Evolutionary conservation across 345 rosid species (phyloP).

Genomic region (Eutrema heterophyllum): DNA sequence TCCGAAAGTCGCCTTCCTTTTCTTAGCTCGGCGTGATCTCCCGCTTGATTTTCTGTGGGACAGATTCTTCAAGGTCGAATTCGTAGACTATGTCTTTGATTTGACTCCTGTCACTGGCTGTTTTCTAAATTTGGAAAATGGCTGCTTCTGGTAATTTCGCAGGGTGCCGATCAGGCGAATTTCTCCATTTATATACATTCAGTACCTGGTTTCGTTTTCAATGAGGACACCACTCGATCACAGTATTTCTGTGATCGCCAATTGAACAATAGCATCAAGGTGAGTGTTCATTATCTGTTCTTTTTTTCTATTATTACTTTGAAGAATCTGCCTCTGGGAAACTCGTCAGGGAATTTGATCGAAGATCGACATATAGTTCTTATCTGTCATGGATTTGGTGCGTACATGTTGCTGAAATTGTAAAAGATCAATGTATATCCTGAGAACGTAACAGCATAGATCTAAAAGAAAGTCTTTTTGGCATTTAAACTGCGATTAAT

Average conservation of each 20-base stretch:
- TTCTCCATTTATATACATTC: conserved; percentile 78
- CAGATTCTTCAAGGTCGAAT: conserved; percentile 57
- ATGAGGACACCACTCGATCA: conserved; percentile 61
- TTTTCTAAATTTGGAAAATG: neutral
- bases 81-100: neutral
- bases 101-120: neutral
- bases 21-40: conserved; percentile 56
- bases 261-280: conserved; percentile 69
- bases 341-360: neutral
- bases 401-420: neutral
- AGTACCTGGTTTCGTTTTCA: conserved; percentile 68
- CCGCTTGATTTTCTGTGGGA: conserved; percentile 78
- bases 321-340: neutral
- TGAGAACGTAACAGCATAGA: neutral
- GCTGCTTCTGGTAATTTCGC: conserved; percentile 8
- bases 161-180: conserved; percentile 57
- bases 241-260: conserved; percentile 68
- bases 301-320: neutral
- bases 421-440: neutral
- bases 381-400: neutral
- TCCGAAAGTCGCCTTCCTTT: conserved; percentile 67
- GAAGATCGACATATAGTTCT: neutral
- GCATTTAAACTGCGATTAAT: neutral
- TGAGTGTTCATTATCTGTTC: neutral
- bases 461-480: neutral